Evolutionary conservation across 2,329 filamentous ascomycete genomes (phyloP).

Genomic region (Colletotrichum eremochloae): DNA sequence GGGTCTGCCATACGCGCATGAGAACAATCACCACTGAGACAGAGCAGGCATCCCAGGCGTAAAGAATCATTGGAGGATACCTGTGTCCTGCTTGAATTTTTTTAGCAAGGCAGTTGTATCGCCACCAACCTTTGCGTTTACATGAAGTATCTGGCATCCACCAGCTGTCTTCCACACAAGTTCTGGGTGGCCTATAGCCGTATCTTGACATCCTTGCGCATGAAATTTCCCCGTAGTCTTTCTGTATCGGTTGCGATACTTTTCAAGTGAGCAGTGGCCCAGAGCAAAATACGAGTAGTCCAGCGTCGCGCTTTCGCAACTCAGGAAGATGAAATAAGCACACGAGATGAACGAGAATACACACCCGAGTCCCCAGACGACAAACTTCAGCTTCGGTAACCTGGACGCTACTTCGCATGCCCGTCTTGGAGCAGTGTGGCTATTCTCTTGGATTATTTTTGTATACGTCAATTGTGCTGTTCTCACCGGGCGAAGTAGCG

Average conservation of each 20-base stretch:
- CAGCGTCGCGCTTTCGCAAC: not conserved
- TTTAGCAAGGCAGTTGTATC: no score
- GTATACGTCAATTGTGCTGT: not conserved
- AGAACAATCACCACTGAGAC: no score
- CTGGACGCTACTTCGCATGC: not conserved
- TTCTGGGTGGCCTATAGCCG: not conserved
- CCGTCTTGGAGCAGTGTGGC: not conserved
- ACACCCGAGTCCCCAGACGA: not conserved
- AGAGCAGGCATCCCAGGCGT: no score
- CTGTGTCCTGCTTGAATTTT: not conserved
- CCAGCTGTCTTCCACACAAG: not conserved
- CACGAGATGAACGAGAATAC: not conserved
- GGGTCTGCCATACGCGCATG: no score
- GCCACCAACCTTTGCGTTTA: not conserved
- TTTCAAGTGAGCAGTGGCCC: no score
- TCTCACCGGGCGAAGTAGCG: not conserved
- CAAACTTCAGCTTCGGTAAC: not conserved
- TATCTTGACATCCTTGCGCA: not conserved
- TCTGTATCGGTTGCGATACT: not conserved
- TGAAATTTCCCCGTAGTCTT: not conserved
- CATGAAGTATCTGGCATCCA: not conserved
- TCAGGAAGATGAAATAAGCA: not conserved
- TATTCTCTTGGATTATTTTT: not conserved
- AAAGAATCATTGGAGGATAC: not conserved
- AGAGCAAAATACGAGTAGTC: not conserved